Percentiles rank a stretch among this genome's conserved stretches.
phyloP scores from a whole-genome alignment of 1,284 basidiomycete species.

The Peniophora sp. region DNA sequence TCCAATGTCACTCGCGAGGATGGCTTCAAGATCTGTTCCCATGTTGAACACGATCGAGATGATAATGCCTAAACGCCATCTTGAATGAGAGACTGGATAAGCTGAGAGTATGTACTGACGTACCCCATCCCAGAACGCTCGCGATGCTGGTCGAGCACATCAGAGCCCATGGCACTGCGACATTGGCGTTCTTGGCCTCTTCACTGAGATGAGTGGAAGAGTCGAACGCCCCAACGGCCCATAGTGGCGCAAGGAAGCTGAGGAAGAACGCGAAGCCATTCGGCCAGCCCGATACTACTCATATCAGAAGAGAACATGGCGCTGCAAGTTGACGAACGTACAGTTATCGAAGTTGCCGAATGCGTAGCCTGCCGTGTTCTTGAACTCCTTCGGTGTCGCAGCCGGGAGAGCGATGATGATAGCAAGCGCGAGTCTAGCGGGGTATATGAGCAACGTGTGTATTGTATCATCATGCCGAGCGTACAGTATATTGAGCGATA shows the following conservation, averaged over 20 bases:
- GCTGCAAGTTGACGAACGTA: conserved; percentile 6
- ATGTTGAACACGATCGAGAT: conserved; percentile 61
- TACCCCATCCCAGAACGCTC: conserved; percentile 63
- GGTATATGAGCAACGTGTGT: neutral
- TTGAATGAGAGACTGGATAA: neutral
- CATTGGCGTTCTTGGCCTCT: conserved; percentile 62
- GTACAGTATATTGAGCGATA: conserved; percentile 60
- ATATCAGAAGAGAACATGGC: neutral
- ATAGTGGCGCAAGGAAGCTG: conserved; percentile 41
- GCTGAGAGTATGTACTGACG: conserved; percentile 9
- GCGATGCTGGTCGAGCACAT: conserved; percentile 50
- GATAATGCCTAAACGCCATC: conserved; percentile 20
- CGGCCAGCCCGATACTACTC: conserved; percentile 59
- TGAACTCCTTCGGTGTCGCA: conserved; percentile 58
- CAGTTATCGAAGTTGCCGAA: conserved; percentile 47
- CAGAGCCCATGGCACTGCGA: conserved; percentile 68
- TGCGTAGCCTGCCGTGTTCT: conserved; percentile 60
- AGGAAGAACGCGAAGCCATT: conserved; percentile 40
- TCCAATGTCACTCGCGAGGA: conserved; percentile 41
- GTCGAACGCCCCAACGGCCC: conserved; percentile 41
- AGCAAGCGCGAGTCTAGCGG: conserved; percentile 53
- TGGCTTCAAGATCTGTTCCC: conserved; percentile 50
- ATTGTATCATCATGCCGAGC: conserved; percentile 13
- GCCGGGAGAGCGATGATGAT: conserved; percentile 73
- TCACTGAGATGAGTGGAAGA: conserved; percentile 71